These are phyloP conservation scores for Cinchona pubescens DNA, from an alignment of 257 asterid species.

Conservation along the genomic window DNA sequence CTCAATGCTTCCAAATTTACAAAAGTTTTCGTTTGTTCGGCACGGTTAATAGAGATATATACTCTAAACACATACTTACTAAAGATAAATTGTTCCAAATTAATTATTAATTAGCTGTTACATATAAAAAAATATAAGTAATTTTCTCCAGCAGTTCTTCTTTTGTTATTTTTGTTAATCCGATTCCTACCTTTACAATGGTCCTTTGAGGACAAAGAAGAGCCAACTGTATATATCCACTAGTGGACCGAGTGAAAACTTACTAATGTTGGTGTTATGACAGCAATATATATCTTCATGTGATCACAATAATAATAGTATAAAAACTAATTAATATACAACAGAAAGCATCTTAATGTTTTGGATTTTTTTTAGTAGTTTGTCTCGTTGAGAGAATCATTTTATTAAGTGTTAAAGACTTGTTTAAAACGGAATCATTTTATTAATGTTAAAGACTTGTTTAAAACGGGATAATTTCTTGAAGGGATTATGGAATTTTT, in stretches of 20 bases:
- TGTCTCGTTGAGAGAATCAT: no score
- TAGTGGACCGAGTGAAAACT: neutral
- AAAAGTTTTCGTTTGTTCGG: neutral
- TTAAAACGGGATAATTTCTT: no score
- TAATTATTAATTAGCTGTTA: no score
- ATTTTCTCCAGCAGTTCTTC: neutral
- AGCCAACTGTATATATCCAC: neutral
- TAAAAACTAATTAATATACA: neutral
- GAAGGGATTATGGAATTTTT: no score
- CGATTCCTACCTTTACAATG: no score
- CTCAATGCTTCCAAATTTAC: neutral
- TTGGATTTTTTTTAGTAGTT: no score
- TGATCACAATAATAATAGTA: neutral
- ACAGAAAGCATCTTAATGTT: no score
- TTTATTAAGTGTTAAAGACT: no score
- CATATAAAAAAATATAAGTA: neutral
- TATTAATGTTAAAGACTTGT: no score
- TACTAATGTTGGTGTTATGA: neutral
- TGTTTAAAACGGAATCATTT: no score
- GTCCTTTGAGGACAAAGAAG: slow-evolving; percentile 17
- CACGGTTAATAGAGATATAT: neutral
- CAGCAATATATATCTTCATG: neutral
- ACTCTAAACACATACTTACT: neutral
- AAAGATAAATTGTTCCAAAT: neutral
- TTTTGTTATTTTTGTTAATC: neutral